Evolutionary conservation across 441 rosid genomes (phyloP), one percentile per base, ranked within the genome.

Genomic region (Sinapis alba): DNA sequence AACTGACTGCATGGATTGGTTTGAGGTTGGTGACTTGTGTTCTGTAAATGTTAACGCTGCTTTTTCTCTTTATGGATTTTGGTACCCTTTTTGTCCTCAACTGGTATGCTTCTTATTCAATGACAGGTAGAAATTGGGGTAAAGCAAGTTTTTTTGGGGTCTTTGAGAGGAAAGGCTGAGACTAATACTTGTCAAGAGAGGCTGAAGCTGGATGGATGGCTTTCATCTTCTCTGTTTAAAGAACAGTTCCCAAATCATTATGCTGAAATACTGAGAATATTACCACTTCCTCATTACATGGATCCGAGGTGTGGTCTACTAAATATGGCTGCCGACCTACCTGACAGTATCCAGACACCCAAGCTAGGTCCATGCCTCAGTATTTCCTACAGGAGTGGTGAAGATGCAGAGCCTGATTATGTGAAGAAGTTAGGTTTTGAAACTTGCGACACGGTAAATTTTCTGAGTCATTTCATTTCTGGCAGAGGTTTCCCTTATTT

Each of bases 211-310:
- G 89, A 89, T 81, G 97, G 94, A 63, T 92, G 97, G 98, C 90
- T 96, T 80, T 87, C 98, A 62, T 85, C 99, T 81, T 81, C 65
- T 50, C 81, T 89, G 73, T 94, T 96, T 75, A 80, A 83, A 79
- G 91, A 94, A 79, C 96, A 90, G 72, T 92, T 96, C 82, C 94
- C 98, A 8, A 85, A 82, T 62, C 98, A 94, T 81, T 90, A 79
- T 72, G 78, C 87, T 51, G 93, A 92, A 82, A 81, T 94, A 68
- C 78, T 92, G 69, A 86, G 69, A 56, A 71, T 88, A 70, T 81
- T 94, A 54, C 98, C 97, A 61, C 86, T 96, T 80, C 91, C 91
- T 18, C 91, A 84, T 67, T 96, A 96, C 85, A 92, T 90, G 95
- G 89, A 96, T 72, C 97, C 96, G 7, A 68, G 77, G 10, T 75